Evolutionary conservation across 2,329 filamentous ascomycete genomes (phyloP).

Genomic region (Lecanicillium sp.): DNA sequence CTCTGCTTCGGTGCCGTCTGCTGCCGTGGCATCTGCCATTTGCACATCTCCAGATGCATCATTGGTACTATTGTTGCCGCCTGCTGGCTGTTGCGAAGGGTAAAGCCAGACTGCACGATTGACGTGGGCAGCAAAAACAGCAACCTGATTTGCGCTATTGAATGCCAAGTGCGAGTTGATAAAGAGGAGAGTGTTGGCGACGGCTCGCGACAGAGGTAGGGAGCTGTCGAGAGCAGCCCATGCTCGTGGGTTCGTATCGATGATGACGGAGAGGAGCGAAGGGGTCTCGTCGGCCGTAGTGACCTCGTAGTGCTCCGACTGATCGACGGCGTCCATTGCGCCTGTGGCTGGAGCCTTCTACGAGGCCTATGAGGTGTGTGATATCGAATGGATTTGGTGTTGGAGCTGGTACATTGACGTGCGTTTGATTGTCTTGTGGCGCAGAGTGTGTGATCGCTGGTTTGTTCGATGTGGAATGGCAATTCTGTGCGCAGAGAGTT

Average conservation of each 20-base stretch:
- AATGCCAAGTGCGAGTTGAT: slow-evolving; percentile 94
- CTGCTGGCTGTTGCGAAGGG: slow-evolving; percentile 42
- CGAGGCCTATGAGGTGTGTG: slow-evolving; percentile 4
- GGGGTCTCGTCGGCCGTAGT: slow-evolving; percentile 51
- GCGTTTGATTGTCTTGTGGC: too few relatives aligned
- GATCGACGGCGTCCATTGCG: slow-evolving; percentile 47
- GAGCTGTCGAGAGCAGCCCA: slow-evolving; percentile 71
- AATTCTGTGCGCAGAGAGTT: too few relatives aligned
- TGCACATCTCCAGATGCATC: slow-evolving; percentile 42
- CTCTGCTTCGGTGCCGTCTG: slow-evolving; percentile 17
- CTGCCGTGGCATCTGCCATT: slow-evolving; percentile 43
- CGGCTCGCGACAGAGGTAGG: slow-evolving; percentile 72
- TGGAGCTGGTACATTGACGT: too few relatives aligned
- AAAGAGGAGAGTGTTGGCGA: slow-evolving; percentile 88
- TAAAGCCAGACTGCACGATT: slow-evolving; percentile 87
- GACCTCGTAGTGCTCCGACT: slow-evolving; percentile 52
- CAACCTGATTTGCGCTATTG: slow-evolving; percentile 87
- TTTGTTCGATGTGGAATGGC: too few relatives aligned
- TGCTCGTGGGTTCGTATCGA: slow-evolving; percentile 94
- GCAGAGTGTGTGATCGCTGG: too few relatives aligned
- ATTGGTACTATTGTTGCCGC: slow-evolving; percentile 12
- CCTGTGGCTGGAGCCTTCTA: slow-evolving; percentile 10
- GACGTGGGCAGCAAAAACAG: slow-evolving; percentile 81
- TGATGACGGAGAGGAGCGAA: slow-evolving; percentile 79
- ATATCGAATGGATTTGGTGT: too few relatives aligned